Evolutionary conservation across 805 yeast genomes (phyloP), one percentile per base, ranked within the genome.

Genomic region (Lachancea nothofagi): DNA sequence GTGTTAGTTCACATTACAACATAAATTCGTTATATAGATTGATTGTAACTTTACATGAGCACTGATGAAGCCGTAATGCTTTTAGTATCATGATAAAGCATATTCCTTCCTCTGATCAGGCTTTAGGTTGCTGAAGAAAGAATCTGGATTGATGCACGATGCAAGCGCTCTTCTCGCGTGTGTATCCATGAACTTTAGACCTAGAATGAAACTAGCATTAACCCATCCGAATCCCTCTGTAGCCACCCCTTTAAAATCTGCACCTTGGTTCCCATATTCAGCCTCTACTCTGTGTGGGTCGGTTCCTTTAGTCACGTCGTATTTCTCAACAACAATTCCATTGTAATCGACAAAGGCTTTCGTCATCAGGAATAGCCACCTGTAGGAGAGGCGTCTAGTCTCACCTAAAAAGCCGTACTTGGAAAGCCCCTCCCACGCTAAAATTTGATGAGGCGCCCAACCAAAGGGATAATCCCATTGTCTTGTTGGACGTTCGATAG

Each of bases 221-320:
- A 90, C 96, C 98, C 98, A 90, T 1, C 97, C 98, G 62, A 90
- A 90, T 1, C 98, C 98, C 64, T 93, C 97, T 6, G 83, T 80
- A 0, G 95, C 95, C 29, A 84, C 96, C 33, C 96, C 96, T 59
- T 83, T 83, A 57, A 88, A 85, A 45, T 82, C 95, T 1, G 85
- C 72, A 7, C 98, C 98, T 63, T 93, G 97, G 59, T 90, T 90
- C 17, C 98, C 98, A 62, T 90, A 90, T 59, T 90, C 97, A 0
- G 97, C 97, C 47, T 82, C 87, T 18, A 93, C 97, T 46, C 80
- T 75, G 59, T 90, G 97, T 1, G 97, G 95, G 50, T 81, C 88
- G 2, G 80, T 77, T 2, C 80, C 80, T 41, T 80, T 73, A 1
- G 90, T 82, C 9, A 94, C 96, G 55, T 90, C 87, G 59, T 90